Evolutionary conservation across 1,284 basidiomycete species (phyloP).

Genomic region (Filobasidium uniguttulatum): DNA sequence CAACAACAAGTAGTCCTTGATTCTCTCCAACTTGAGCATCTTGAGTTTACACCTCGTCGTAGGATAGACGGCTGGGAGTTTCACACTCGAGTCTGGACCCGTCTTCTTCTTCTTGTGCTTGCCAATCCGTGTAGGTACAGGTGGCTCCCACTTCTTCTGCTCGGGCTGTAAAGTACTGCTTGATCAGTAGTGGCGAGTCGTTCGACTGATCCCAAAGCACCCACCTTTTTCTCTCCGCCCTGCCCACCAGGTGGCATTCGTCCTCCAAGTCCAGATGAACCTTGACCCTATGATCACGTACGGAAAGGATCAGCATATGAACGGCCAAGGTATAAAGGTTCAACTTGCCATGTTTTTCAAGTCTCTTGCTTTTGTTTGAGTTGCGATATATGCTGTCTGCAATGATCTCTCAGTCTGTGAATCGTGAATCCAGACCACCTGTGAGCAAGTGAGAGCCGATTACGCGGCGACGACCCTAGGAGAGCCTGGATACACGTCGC

Average conservation of each 20-base stretch:
- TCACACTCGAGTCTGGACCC: conserved; percentile 80
- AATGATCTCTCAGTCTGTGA: too few species aligned
- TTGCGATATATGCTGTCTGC: too few species aligned
- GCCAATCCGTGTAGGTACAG: conserved; percentile 90
- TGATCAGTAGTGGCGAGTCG: not conserved
- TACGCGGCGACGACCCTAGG: too few species aligned
- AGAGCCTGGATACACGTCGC: too few species aligned
- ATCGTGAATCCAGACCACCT: too few species aligned
- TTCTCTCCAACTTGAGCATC: conserved; percentile 89
- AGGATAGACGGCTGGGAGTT: conserved; percentile 85
- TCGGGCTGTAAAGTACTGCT: not conserved
- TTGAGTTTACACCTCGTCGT: conserved; percentile 92
- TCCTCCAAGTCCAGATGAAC: conserved; percentile 50
- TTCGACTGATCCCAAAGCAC: conserved; percentile 1
- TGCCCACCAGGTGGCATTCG: conserved; percentile 40
- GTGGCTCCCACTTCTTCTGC: conserved; percentile 95
- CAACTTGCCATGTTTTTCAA: too few species aligned
- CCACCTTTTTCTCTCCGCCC: conserved; percentile 43
- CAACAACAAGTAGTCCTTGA: conserved; percentile 93
- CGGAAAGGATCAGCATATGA: too few species aligned
- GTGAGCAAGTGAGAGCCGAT: too few species aligned
- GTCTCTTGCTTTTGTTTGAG: too few species aligned
- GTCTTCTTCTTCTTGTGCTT: conserved; percentile 84
- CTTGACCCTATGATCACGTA: conserved; percentile 67
- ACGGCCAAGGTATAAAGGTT: too few species aligned